Conservation (phyloP, 129 eudicot species). For the Apium graveolens region DNA sequence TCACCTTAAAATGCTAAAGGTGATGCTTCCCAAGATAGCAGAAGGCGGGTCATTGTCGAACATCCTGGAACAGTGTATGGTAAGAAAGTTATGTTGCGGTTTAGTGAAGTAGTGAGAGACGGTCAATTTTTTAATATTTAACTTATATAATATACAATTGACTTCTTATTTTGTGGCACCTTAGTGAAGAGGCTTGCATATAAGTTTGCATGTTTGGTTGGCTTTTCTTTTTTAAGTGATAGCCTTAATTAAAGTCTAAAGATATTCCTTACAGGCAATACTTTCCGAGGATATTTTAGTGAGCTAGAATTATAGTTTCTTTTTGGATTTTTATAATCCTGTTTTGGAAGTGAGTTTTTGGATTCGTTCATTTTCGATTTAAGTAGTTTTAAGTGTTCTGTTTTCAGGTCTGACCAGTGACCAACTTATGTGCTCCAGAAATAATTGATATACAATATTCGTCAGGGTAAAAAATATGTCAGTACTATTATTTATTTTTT, state of each 20-base stretch:
- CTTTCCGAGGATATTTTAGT: neutral
- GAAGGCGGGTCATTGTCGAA: conserved; percentile 98
- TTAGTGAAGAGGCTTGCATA: neutral
- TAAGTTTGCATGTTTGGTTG: neutral
- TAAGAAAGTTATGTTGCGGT: conserved; percentile 18
- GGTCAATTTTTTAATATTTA: neutral
- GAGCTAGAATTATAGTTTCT: neutral
- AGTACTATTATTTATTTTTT: neutral
- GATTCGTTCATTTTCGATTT: neutral
- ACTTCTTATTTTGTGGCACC: neutral
- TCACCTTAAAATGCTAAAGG: conserved; percentile 75
- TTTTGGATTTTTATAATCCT: neutral
- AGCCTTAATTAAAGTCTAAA: neutral
- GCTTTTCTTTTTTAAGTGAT: neutral
- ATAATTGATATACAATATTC: neutral
- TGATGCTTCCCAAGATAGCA: conserved; percentile 88
- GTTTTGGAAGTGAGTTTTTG: neutral
- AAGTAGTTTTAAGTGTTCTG: neutral
- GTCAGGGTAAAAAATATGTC: neutral
- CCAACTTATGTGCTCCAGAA: neutral
- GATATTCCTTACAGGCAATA: neutral
- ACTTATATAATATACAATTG: neutral
- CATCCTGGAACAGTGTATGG: conserved; percentile 93
- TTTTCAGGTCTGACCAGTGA: neutral
- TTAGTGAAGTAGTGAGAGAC: neutral